phyloP scores from a whole-genome alignment of 495 filamentous ascomycete genomes.

The Trichoderma virens region DNA sequence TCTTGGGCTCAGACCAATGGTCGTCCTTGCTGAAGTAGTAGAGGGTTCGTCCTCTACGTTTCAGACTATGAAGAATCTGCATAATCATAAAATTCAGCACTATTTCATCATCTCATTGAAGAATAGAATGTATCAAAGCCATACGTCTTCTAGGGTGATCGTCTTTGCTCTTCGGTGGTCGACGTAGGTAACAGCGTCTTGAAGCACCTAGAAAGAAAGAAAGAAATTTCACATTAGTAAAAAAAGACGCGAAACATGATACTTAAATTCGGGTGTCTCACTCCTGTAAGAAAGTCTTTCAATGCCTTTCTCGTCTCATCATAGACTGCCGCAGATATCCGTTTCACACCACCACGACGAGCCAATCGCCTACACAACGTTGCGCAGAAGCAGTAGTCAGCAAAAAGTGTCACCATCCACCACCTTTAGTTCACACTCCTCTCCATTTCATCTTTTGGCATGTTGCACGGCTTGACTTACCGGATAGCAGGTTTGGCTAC shows the following conservation, averaged over 20 bases:
- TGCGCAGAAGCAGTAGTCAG: conserved; percentile 14
- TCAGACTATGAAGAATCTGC: conserved; percentile 34
- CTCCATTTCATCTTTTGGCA: neutral
- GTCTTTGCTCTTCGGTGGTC: conserved; percentile 51
- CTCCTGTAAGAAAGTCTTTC: conserved; percentile 43
- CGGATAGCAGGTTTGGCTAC: conserved; percentile 58
- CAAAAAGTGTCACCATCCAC: neutral
- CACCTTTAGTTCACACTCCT: too few relatives aligned
- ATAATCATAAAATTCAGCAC: neutral
- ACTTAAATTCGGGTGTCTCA: conserved; percentile 24
- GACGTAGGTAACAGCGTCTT: conserved; percentile 40
- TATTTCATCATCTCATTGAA: neutral
- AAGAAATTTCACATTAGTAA: neutral
- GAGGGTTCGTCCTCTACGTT: conserved; percentile 38
- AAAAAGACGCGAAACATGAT: neutral
- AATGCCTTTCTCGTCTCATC: conserved; percentile 53
- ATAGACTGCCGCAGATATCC: conserved; percentile 65
- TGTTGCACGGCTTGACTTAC: conserved; percentile 38
- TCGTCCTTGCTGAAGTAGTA: conserved; percentile 42
- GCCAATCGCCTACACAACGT: conserved; percentile 57
- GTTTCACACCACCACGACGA: conserved; percentile 68
- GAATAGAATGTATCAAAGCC: conserved; percentile 19
- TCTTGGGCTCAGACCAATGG: neutral
- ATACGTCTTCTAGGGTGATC: conserved; percentile 56
- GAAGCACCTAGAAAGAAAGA: conserved; percentile 38